Base-by-base conservation (phyloP, 345 rosid genomes). In the Syzygium oleosum region DNA sequence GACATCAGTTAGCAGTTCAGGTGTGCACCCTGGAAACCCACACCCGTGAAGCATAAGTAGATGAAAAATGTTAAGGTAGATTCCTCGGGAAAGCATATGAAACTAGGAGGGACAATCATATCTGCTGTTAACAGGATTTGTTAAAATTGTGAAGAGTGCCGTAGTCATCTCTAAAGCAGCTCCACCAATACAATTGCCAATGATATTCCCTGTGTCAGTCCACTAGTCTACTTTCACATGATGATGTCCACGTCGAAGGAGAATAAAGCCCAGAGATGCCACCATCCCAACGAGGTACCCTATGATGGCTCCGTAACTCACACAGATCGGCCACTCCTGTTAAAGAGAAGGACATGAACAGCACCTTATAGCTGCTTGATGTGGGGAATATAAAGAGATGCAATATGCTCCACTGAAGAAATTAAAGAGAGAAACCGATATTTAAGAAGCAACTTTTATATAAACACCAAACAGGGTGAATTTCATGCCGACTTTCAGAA, bases 291-390 rank as follows among this genome's bases (percentile, higher is more conserved):
- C 88, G 84, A 94, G 52, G 87, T 94, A 92, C 55, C 99, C 99
- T 63, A 84, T 89, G 73, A 95, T 86, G 80, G 95, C 94, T 85
- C 99, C 98, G 41, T 94, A 96, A 52, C 93, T 92, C 85, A 97
- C 99, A 91, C 96, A 95, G 85, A 97, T 89, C 15, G 99, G 99
- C 99, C 99, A 97, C 86, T 96, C 97, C 98, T 97, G 85, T 87
- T 31, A 46, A 23, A 31, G 46, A 65, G 77, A 84, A 43, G 49
- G 46, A 21, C 17, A 80, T 16, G 84, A 63, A 41, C 5, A 43
- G 86, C 59, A 14, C 23, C 14, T 29, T 29, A 52, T 54, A 52
- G 85, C 53, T 49, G 53, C n/a, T 29, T 83, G 85, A 13, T 38
- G 53, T 0, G 31, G 51, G n/a, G 85, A 49, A 51, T 51, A 29